These are phyloP conservation scores for Cryptococcus jaspeensis DNA, from an alignment of 1,284 basidiomycete species.

Conservation along the genomic window DNA sequence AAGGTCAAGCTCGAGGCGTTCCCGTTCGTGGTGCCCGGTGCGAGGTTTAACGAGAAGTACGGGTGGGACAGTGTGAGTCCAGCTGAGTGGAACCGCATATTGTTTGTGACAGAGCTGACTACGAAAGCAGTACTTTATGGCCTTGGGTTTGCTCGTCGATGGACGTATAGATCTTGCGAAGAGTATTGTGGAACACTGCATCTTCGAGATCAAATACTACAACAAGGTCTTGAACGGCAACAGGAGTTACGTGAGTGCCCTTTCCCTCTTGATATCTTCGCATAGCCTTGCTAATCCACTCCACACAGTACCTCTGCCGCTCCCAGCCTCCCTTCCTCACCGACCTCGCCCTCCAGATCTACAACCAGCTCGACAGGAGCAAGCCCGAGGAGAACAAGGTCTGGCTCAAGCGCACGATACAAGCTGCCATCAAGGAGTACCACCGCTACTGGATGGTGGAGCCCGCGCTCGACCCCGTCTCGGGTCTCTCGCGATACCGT, in stretches of 20 bases:
- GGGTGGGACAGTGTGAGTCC: constrained; percentile 47
- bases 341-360: constrained; percentile 97
- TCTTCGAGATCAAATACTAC: constrained; percentile 98
- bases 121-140: constrained; percentile 45
- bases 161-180: constrained; percentile 90
- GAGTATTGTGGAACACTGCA: constrained; percentile 97
- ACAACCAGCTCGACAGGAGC: constrained; percentile 86
- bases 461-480: constrained; percentile 88
- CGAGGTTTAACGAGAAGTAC: constrained; percentile 91
- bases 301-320: constrained; percentile 81
- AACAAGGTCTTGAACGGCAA: constrained; percentile 65
- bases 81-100: neutral
- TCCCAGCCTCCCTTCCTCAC: constrained; percentile 98
- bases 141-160: constrained; percentile 86
- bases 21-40: constrained; percentile 95
- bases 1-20: constrained; percentile 83
- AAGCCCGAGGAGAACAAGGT: constrained; percentile 76
- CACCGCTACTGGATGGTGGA: constrained; percentile 94
- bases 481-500: constrained; percentile 88
- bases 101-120: neutral
- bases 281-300: no score
- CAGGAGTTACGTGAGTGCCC: constrained; percentile 44
- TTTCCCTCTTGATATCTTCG: neutral
- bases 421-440: constrained; percentile 97
- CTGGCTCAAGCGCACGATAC: constrained; percentile 93